These are phyloP conservation scores for Phytophthora tubulina DNA, from an alignment of 352 stramenopile genomes.

Conservation along the genomic window DNA sequence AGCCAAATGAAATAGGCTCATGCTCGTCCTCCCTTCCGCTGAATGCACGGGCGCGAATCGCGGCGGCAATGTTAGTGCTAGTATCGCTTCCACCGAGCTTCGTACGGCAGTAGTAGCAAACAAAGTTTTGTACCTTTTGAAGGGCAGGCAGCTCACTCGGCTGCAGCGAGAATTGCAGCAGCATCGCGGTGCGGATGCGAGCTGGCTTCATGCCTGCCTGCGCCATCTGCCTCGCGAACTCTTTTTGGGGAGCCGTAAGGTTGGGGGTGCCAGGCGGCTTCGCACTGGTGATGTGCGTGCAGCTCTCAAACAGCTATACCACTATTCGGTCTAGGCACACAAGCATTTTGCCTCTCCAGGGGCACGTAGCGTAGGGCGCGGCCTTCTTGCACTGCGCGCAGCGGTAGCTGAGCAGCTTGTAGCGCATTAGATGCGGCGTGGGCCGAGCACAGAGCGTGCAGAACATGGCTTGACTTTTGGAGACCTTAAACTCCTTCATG, in stretches of 20 bases:
- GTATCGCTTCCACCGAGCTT: constrained; percentile 5
- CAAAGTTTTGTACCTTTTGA: constrained; percentile 4
- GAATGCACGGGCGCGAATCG: not conserved
- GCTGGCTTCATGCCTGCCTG: constrained; percentile 3
- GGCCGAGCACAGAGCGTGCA: constrained; percentile 1
- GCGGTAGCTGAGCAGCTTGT: not conserved
- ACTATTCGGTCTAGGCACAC: constrained; percentile 4
- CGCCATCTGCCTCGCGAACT: constrained; percentile 1
- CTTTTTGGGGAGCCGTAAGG: constrained; percentile 6
- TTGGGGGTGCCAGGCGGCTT: not conserved
- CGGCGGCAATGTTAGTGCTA: not conserved
- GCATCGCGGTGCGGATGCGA: constrained; percentile 8
- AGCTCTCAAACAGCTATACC: constrained; percentile 1
- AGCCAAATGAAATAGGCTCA: constrained; percentile 4
- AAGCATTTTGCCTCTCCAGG: constrained; percentile 12
- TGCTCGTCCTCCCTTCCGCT: not conserved
- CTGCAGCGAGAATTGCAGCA: not conserved
- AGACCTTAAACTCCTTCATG: constrained; percentile 16
- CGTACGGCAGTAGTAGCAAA: constrained; percentile 11
- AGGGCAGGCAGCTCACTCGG: not conserved
- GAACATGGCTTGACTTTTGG: constrained; percentile 8
- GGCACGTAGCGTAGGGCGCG: constrained; percentile 7
- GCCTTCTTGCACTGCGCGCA: constrained; percentile 9
- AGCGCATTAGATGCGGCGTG: constrained; percentile 11
- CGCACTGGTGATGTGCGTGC: not conserved